Conservation (phyloP, 768 basidiomycete species). For the Lanmaoa rubissima region DNA sequence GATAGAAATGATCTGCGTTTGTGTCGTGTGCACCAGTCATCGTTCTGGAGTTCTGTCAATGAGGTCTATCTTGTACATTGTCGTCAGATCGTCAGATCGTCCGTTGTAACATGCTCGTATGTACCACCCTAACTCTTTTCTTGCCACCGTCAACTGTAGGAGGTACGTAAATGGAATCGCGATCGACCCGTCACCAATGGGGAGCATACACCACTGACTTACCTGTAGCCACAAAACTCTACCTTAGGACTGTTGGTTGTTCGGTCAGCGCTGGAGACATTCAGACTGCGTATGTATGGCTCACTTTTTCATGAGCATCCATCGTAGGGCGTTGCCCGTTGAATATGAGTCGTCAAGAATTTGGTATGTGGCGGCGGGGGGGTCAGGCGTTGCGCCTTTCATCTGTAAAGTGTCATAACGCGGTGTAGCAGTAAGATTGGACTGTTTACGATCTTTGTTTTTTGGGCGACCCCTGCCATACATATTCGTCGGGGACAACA, state of each 20-base stretch:
- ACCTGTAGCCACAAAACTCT: slow-evolving; percentile 98
- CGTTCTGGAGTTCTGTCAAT: background rate
- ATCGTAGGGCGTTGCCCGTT: slow-evolving; percentile 91
- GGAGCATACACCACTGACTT: too few species aligned
- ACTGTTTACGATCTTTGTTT: slow-evolving; percentile 34
- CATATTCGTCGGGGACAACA: too few species aligned
- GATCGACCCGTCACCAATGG: background rate
- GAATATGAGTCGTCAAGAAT: slow-evolving; percentile 95
- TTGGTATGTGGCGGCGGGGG: slow-evolving; percentile 89
- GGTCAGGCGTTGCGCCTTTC: slow-evolving; percentile 75
- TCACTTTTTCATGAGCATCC: slow-evolving; percentile 99
- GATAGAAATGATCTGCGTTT: slow-evolving; percentile 4
- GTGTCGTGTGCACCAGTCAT: background rate
- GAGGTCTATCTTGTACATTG: background rate
- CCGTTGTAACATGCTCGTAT: background rate
- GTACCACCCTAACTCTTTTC: slow-evolving; percentile 50
- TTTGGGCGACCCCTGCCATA: slow-evolving; percentile 31
- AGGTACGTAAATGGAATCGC: slow-evolving; percentile 35
- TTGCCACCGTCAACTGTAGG: slow-evolving; percentile 47
- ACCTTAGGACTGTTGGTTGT: slow-evolving; percentile 79
- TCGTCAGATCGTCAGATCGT: slow-evolving; percentile 5
- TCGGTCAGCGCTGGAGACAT: slow-evolving; percentile 2
- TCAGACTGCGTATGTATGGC: slow-evolving; percentile 22
- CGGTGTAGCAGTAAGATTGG: background rate
- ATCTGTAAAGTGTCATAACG: slow-evolving; percentile 51